Evolutionary conservation across 148 eudicot species (phyloP).

Genomic region (Arctostaphylos glauca): DNA sequence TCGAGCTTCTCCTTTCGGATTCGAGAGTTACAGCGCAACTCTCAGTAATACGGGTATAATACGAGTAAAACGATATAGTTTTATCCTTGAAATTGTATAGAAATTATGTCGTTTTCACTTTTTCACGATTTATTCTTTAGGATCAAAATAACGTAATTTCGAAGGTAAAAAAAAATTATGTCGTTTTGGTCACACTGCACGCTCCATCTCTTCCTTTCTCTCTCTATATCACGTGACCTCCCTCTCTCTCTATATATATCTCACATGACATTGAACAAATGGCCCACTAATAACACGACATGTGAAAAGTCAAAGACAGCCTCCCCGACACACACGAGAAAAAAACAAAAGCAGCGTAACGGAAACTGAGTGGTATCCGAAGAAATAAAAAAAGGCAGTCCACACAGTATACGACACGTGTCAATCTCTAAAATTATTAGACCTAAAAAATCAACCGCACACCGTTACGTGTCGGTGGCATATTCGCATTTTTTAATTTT

Average conservation of each 20-base stretch:
- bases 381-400: not conserved
- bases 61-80: too few species aligned
- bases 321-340: not conserved
- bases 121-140: too few species aligned
- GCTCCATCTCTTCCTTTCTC: too few species aligned
- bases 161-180: too few species aligned
- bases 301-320: not conserved
- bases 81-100: too few species aligned
- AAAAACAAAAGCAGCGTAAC: not conserved
- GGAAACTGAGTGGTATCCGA: not conserved
- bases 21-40: too few species aligned
- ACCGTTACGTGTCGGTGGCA: constrained; percentile 22
- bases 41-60: too few species aligned
- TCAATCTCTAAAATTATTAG: not conserved
- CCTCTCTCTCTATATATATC: not conserved
- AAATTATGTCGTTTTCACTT: too few species aligned
- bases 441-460: not conserved
- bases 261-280: not conserved
- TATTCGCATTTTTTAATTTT: not conserved
- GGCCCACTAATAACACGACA: not conserved
- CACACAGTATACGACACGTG: not conserved
- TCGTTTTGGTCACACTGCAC: too few species aligned
- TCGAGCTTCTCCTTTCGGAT: too few species aligned
- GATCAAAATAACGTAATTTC: too few species aligned
- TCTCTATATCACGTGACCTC: too few species aligned